Evolutionary conservation across 1,284 basidiomycete genomes (phyloP).

Genomic region (Papiliotrema flavescens): DNA sequence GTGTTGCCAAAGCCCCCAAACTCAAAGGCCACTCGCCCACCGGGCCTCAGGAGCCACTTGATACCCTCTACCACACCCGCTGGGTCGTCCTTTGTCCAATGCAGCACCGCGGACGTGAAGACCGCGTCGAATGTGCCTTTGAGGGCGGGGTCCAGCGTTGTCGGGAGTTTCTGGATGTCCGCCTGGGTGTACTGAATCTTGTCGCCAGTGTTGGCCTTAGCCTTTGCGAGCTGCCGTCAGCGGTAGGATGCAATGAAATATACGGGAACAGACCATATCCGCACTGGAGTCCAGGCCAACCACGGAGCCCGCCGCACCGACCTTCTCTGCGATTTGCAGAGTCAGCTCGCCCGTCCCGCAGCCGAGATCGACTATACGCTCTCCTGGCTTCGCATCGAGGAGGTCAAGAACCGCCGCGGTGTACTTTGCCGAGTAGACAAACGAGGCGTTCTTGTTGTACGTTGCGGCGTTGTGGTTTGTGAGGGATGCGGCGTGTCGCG

Average conservation of each 20-base stretch:
- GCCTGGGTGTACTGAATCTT: constrained; percentile 45
- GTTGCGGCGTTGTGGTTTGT: constrained; percentile 38
- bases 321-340: constrained; percentile 55
- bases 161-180: constrained; percentile 34
- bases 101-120: constrained; percentile 73
- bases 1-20: constrained; percentile 63
- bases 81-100: constrained; percentile 78
- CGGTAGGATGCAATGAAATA: neutral
- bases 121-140: constrained; percentile 52
- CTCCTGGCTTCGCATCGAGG: constrained; percentile 61
- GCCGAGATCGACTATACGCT: constrained; percentile 71
- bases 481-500: constrained; percentile 4
- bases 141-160: constrained; percentile 14
- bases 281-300: constrained; percentile 67
- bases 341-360: constrained; percentile 79
- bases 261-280: constrained; percentile 60
- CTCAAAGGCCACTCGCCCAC: constrained; percentile 68
- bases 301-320: constrained; percentile 58
- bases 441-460: constrained; percentile 52
- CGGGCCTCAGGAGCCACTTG: constrained; percentile 60
- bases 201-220: constrained; percentile 57
- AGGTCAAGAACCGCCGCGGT: constrained; percentile 62
- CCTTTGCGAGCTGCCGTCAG: constrained; percentile 57
- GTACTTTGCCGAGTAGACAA: constrained; percentile 68
- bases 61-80: constrained; percentile 60